Evolutionary conservation across 306 rosid species (phyloP).

Genomic region (Vigna unguiculata): DNA sequence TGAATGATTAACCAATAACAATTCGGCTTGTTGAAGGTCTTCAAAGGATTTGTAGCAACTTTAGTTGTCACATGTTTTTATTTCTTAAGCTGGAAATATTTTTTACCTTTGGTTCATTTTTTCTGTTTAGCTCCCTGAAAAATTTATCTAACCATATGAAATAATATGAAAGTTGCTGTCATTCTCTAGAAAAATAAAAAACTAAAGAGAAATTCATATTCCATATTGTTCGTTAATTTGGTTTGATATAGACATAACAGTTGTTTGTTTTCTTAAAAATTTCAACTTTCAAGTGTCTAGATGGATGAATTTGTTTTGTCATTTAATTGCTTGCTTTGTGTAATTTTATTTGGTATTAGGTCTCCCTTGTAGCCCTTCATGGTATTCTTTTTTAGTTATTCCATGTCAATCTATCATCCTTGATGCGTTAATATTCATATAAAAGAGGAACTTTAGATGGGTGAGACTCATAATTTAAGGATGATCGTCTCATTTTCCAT

Average conservation of each 20-base stretch:
- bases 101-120: neutral
- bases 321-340: neutral
- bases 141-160: neutral
- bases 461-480: neutral
- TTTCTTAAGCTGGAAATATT: neutral
- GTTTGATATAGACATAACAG: neutral
- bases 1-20: neutral
- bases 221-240: neutral
- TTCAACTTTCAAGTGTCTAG: conserved; percentile 9
- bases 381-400: neutral
- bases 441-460: neutral
- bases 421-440: neutral
- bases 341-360: neutral
- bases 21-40: neutral
- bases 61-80: neutral
- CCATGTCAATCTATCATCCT: neutral
- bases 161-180: neutral
- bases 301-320: neutral
- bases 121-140: conserved; percentile 23
- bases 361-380: neutral
- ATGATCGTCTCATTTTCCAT: conserved; percentile 20
- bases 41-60: neutral
- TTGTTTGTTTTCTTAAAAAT: neutral
- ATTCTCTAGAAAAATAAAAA: neutral
- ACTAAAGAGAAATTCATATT: neutral